Evolutionary conservation across 192 early-diverging fungal genomes (phyloP).

Genomic region (Mortierella claussenii): DNA sequence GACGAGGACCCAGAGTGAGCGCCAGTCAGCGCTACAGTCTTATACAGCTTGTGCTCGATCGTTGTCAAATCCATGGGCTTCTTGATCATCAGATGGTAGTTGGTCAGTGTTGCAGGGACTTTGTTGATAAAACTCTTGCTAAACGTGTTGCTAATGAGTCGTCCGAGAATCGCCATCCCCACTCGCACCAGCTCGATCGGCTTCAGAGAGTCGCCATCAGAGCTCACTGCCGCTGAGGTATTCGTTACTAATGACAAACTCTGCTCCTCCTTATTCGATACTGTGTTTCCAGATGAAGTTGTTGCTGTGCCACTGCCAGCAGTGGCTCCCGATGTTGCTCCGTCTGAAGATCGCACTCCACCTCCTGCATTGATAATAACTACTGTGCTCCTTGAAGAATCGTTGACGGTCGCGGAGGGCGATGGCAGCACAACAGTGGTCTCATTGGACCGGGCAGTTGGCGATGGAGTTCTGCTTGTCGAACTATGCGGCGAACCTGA

Average conservation of each 20-base stretch:
- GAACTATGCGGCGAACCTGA: conserved; percentile 21
- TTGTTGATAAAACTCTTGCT: conserved; percentile 44
- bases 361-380: background rate
- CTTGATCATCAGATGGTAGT: conserved; percentile 60
- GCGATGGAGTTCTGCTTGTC: conserved; percentile 12
- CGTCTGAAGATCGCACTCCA: conserved; percentile 13
- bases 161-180: conserved; percentile 18
- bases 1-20: background rate
- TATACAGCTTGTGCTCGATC: conserved; percentile 64
- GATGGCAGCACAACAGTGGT: background rate
- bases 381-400: background rate
- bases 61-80: conserved; percentile 65
- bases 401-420: background rate
- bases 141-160: conserved; percentile 24
- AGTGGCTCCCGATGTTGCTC: background rate
- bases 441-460: background rate
- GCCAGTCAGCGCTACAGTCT: conserved; percentile 14
- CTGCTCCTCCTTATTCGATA: background rate
- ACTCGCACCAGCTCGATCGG: conserved; percentile 37
- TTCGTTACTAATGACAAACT: background rate
- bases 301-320: background rate
- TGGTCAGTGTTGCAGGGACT: conserved; percentile 52
- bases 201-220: conserved; percentile 5
- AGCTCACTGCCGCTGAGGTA: background rate
- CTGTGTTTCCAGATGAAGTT: background rate